Conservation (phyloP, 2,329 filamentous ascomycete genomes). For the Keithomyces neogunnii region DNA sequence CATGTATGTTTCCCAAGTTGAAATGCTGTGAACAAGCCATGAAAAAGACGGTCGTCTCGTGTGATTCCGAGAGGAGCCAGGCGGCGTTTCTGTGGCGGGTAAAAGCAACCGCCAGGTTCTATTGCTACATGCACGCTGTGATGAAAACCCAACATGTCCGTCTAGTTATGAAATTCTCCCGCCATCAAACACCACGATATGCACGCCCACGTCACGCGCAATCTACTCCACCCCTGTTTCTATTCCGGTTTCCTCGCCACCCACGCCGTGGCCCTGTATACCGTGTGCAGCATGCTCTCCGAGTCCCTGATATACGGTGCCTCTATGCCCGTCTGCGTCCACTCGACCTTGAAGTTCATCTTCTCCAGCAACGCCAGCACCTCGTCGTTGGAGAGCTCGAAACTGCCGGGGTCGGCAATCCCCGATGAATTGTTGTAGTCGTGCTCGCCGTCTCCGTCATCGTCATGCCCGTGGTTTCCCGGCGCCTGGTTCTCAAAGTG, state of each 20-base stretch:
- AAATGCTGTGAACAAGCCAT: not conserved
- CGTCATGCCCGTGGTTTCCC: slow-evolving; percentile 44
- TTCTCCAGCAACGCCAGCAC: slow-evolving; percentile 65
- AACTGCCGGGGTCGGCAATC: slow-evolving; percentile 80
- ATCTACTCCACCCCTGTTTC: not conserved
- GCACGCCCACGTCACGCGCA: not conserved
- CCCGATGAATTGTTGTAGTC: slow-evolving; percentile 47
- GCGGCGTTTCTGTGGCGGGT: no score
- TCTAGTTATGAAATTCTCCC: no score
- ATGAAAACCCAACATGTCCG: no score
- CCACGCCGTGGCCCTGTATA: slow-evolving; percentile 78
- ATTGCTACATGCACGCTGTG: not conserved
- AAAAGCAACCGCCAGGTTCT: not conserved
- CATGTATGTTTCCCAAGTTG: not conserved
- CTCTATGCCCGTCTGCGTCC: slow-evolving; percentile 47
- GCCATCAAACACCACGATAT: no score
- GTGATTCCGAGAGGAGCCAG: not conserved
- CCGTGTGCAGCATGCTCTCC: slow-evolving; percentile 76
- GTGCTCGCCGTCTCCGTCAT: slow-evolving; percentile 41
- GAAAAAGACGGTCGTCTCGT: not conserved
- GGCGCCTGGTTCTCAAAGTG: slow-evolving; percentile 77
- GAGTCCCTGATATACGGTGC: slow-evolving; percentile 84
- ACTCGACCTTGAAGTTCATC: slow-evolving; percentile 69
- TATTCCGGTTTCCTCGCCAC: slow-evolving; percentile 60
- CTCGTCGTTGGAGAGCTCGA: slow-evolving; percentile 87